These are phyloP conservation scores for Fusarium irregulare DNA, from an alignment of 2,329 filamentous ascomycete genomes.

Conservation along the genomic window DNA sequence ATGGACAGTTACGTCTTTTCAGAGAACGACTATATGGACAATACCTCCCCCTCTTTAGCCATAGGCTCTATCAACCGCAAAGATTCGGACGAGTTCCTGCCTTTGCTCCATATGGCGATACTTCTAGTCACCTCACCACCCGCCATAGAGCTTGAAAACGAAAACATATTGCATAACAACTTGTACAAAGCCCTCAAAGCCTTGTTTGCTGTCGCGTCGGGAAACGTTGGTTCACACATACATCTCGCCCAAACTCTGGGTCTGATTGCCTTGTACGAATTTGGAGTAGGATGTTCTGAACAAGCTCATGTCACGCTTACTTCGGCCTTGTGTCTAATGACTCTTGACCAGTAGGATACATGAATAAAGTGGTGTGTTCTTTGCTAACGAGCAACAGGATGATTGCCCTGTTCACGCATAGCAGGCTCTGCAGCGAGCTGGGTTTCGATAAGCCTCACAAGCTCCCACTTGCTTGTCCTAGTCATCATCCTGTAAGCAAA, in stretches of 20 bases:
- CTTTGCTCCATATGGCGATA: background rate
- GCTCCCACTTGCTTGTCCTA: background rate
- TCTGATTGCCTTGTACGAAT: conserved; percentile 6
- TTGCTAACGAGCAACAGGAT: background rate
- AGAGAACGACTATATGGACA: too few relatives aligned
- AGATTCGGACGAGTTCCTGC: background rate
- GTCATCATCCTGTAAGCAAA: background rate
- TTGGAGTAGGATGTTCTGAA: background rate
- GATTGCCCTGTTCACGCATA: background rate
- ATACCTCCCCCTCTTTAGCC: too few relatives aligned
- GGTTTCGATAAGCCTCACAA: background rate
- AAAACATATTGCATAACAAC: too few relatives aligned
- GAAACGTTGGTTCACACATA: too few relatives aligned
- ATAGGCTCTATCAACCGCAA: too few relatives aligned
- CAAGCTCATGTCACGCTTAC: background rate
- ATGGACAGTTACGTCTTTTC: background rate
- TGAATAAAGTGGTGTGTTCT: too few relatives aligned
- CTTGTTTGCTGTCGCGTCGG: background rate
- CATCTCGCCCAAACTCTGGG: background rate
- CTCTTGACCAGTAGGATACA: background rate
- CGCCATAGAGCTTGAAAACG: background rate
- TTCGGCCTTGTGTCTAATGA: background rate
- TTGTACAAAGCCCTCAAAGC: background rate
- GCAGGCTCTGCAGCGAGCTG: fast-evolving
- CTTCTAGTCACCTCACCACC: background rate